Percentiles rank a stretch among this genome's conserved stretches.
phyloP scores from a whole-genome alignment of 495 filamentous ascomycete genomes.

The Aspergillus ostianus region DNA sequence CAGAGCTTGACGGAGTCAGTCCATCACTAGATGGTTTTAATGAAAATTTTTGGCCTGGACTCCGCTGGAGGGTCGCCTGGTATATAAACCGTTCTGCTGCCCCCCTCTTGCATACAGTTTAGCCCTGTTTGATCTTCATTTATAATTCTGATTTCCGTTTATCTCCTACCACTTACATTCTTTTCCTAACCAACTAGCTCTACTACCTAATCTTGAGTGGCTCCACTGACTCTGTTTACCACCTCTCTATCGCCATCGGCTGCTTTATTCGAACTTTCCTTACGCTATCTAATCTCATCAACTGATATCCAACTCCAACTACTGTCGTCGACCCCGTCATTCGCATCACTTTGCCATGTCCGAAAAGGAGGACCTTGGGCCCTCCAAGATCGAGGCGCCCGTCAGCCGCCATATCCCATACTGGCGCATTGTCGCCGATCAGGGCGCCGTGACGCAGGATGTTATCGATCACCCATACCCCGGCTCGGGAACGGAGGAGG shows the following conservation, averaged over 20 bases:
- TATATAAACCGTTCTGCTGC: constrained; percentile 5
- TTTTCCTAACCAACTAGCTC: not conserved
- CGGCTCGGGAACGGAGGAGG: constrained; percentile 69
- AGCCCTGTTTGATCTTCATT: not conserved
- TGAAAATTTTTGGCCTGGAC: not conserved
- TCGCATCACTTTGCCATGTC: constrained; percentile 28
- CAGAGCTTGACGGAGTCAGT: constrained; percentile 4
- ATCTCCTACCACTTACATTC: not conserved
- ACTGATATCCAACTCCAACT: not conserved
- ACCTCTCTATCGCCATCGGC: not conserved
- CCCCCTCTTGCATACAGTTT: not conserved
- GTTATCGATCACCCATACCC: constrained; percentile 60
- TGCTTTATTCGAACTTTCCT: not conserved
- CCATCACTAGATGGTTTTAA: not conserved
- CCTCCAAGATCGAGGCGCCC: constrained; percentile 32
- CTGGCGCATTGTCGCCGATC: constrained; percentile 48
- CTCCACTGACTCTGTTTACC: constrained; percentile 4
- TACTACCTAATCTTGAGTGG: not conserved
- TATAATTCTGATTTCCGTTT: not conserved
- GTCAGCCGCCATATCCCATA: constrained; percentile 38
- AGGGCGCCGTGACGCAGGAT: constrained; percentile 53
- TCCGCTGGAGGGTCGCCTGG: not conserved
- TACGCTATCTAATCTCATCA: not conserved
- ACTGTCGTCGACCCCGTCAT: not conserved
- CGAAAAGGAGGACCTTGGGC: constrained; percentile 21